Base-by-base conservation (phyloP, 805 yeast species). In the Ogataea paradorogensis region DNA sequence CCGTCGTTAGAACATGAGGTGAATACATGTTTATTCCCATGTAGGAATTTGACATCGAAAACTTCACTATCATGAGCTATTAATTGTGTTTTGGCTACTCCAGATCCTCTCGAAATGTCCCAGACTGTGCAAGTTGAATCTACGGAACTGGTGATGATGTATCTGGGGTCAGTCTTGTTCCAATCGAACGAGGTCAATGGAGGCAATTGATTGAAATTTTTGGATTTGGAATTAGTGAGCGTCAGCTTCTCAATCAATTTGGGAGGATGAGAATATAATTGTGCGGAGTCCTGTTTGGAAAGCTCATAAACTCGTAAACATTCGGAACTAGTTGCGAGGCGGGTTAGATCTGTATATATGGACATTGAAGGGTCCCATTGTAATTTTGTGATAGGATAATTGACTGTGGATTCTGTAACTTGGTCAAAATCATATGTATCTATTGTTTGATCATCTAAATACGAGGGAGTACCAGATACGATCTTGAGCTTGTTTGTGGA, bases 121-220 rank as follows among this genome's bases (percentile, higher is more conserved):
- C 99, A 93, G 3, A 89, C 80, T 0, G 98, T 90, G 64, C 99
- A 93, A 0, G 99, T 93, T 1, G 99, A 93, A 63, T 93, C 99
- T 9, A 91, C 86, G 15, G 93, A 82, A 46, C 91, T 78, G 1
- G 97, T 87, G 26, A 93, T 83, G 15, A 89, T 74, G 27, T 80
- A 62, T 34, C 77, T 76, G 3, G 86, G 76, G 52, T 86, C 90
- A 1, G 71, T 68, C 26, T 71, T 65, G 65, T 85, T 88, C 97
- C 99, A 93, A 63, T 93, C 96, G 53, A 93, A 87, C 2, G 95
- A 81, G 0, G 98, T 90, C 37, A 93, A 73, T 5, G 99, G 99
- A 1, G 99, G 95, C 35, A 81, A 67, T 15, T 73, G 73, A 54
- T 70, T 69, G 47, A 71, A 70, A 36, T 70, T 73, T 31, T 67